These are phyloP conservation scores for Botrytis paeoniae DNA, from an alignment of 2,329 filamentous ascomycete genomes.

Conservation along the genomic window DNA sequence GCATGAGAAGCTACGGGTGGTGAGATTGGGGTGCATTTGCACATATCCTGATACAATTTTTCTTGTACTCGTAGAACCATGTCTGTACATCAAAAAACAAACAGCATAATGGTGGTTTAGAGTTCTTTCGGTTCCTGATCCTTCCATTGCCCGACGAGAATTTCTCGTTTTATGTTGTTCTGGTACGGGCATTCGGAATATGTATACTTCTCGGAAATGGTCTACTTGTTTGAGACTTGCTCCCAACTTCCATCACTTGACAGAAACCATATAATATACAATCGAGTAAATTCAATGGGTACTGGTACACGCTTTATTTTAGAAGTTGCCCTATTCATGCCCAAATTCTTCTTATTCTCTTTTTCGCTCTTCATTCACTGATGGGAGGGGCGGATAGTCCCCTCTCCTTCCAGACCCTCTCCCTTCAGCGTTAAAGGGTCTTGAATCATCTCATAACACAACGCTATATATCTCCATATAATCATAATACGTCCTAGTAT, in stretches of 20 bases:
- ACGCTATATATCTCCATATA: not conserved
- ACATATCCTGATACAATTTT: conserved; percentile 26
- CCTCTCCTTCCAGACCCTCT: not conserved
- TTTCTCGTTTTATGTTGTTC: too few species aligned
- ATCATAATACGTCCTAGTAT: not conserved
- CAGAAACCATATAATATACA: not conserved
- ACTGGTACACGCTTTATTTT: not conserved
- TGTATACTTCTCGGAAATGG: not conserved
- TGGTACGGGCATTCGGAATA: not conserved
- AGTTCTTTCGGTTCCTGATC: conserved; percentile 10
- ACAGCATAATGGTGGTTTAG: conserved; percentile 31
- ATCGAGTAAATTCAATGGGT: not conserved
- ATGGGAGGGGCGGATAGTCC: not conserved
- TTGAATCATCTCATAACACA: not conserved
- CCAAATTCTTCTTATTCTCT: not conserved
- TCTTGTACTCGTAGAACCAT: conserved; percentile 24
- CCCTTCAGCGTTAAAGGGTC: not conserved
- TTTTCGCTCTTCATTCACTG: not conserved
- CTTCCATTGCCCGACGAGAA: not conserved
- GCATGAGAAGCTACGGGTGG: conserved; percentile 18
- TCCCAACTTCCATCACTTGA: not conserved
- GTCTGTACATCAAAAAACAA: conserved; percentile 33
- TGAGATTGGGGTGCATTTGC: conserved; percentile 22
- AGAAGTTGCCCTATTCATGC: not conserved
- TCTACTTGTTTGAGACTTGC: not conserved